phyloP scores from a whole-genome alignment of 768 basidiomycete species.

The Naganishia antarctica region DNA sequence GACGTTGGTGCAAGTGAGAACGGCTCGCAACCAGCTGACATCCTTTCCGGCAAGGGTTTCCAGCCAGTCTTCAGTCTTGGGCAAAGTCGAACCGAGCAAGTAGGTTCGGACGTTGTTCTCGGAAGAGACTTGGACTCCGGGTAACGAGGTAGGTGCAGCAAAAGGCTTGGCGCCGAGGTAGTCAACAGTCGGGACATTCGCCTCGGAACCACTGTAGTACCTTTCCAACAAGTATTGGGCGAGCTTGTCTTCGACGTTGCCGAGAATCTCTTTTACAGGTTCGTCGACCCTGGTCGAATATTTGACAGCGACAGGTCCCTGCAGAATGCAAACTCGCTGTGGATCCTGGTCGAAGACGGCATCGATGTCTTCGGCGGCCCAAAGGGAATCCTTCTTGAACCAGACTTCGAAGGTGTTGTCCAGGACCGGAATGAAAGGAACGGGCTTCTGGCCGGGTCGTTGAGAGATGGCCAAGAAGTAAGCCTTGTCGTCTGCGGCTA shows the following conservation, averaged over 20 bases:
- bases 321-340: slow-evolving; percentile 93
- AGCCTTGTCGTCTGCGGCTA: slow-evolving; percentile 86
- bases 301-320: slow-evolving; percentile 91
- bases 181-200: slow-evolving; percentile 71
- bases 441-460: slow-evolving; percentile 94
- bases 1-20: slow-evolving; percentile 72
- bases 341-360: slow-evolving; percentile 99
- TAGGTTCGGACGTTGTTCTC: slow-evolving; percentile 53
- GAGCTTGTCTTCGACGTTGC: slow-evolving; percentile 74
- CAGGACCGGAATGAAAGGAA: slow-evolving; percentile 93
- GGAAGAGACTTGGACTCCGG: slow-evolving; percentile 54
- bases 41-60: slow-evolving; percentile 74
- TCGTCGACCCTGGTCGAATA: slow-evolving; percentile 83
- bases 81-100: slow-evolving; percentile 54
- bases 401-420: slow-evolving; percentile 92
- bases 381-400: slow-evolving; percentile 99
- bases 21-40: slow-evolving; percentile 78
- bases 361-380: slow-evolving; percentile 97
- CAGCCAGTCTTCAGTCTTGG: slow-evolving; percentile 69
- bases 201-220: slow-evolving; percentile 70
- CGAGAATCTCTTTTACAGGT: slow-evolving; percentile 86
- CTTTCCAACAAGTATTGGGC: slow-evolving; percentile 71
- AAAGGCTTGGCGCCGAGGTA: slow-evolving; percentile 65
- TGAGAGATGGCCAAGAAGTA: slow-evolving; percentile 96
- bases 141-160: slow-evolving; percentile 49